A percentile compares a stretch with the other conserved stretches of the same genome.
These are phyloP conservation scores for Phaeosphaeriaceae sp. DNA, from an alignment of 2,329 filamentous ascomycete species.

Conservation along the genomic window DNA sequence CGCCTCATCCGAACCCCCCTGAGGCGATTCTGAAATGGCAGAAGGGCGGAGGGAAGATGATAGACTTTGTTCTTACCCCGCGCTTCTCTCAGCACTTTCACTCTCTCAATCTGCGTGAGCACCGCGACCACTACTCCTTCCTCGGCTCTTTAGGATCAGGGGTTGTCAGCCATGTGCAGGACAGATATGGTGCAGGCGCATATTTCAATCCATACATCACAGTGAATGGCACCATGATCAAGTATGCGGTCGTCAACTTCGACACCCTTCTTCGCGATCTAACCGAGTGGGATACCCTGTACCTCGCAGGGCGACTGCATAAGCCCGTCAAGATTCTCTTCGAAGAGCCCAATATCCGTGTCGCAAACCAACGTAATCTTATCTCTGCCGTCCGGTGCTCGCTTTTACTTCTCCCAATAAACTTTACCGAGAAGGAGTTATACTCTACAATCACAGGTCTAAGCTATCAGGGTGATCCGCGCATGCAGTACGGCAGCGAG, in stretches of 20 bases:
- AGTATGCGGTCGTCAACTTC: constrained; percentile 96
- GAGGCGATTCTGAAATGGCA: constrained; percentile 83
- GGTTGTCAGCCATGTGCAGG: constrained; percentile 83
- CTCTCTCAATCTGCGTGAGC: constrained; percentile 85
- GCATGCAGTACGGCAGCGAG: constrained; percentile 89
- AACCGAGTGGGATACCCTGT: constrained; percentile 89
- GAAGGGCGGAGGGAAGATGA: constrained; percentile 90
- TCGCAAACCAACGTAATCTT: constrained; percentile 95
- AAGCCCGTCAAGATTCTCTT: constrained; percentile 98
- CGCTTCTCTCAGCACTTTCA: constrained; percentile 97
- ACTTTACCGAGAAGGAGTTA: constrained; percentile 85
- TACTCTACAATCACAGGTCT: constrained; percentile 92
- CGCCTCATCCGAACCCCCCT: constrained; percentile 82
- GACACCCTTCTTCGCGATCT: constrained; percentile 87
- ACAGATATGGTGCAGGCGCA: constrained; percentile 87
- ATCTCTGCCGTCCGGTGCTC: constrained; percentile 90
- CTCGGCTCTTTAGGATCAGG: constrained; percentile 84
- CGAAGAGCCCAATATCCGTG: constrained; percentile 87
- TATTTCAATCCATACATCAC: constrained; percentile 98
- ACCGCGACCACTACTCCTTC: constrained; percentile 90
- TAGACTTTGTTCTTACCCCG: constrained; percentile 97
- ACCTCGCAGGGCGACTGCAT: constrained; percentile 93
- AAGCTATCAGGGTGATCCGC: constrained; percentile 94
- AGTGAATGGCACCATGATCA: constrained; percentile 93
- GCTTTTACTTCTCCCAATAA: constrained; percentile 79